Conservation (phyloP, 805 yeast genomes). For the Blastobotrys chiropterorum region DNA sequence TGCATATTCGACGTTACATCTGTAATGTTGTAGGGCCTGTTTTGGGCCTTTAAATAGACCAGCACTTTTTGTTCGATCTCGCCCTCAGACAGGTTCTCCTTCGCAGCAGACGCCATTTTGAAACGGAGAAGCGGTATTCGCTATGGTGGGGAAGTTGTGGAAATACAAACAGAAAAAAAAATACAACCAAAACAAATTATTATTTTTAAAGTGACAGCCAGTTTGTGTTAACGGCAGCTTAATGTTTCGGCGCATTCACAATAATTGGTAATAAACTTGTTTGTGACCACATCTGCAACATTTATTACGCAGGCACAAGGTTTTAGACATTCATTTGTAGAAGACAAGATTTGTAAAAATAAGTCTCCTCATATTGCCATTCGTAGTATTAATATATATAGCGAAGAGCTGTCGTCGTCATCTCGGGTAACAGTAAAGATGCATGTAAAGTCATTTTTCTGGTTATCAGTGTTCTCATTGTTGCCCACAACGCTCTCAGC, state of each 20-base stretch:
- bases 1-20: conserved; percentile 11
- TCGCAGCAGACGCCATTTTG: background rate
- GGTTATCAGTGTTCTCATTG: background rate
- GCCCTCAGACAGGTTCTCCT: background rate
- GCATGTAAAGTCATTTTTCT: too few relatives aligned
- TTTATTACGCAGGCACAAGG: background rate
- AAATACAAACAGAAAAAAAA: background rate
- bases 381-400: too few relatives aligned
- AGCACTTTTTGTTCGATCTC: conserved; percentile 5
- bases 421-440: too few relatives aligned
- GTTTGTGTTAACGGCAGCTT: too few relatives aligned
- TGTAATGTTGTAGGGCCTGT: conserved; percentile 11
- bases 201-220: background rate
- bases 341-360: background rate
- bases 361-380: background rate
- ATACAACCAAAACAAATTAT: background rate
- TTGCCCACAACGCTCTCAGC: background rate
- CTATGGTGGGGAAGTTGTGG: background rate
- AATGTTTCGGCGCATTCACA: too few relatives aligned
- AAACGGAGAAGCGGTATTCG: background rate
- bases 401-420: too few relatives aligned
- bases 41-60: conserved; percentile 7
- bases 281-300: too few relatives aligned
- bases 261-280: too few relatives aligned
- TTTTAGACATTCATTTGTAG: background rate